Evolutionary conservation across 352 stramenopile genomes (phyloP).

Genomic region (Globisporangium cylindrosporum): DNA sequence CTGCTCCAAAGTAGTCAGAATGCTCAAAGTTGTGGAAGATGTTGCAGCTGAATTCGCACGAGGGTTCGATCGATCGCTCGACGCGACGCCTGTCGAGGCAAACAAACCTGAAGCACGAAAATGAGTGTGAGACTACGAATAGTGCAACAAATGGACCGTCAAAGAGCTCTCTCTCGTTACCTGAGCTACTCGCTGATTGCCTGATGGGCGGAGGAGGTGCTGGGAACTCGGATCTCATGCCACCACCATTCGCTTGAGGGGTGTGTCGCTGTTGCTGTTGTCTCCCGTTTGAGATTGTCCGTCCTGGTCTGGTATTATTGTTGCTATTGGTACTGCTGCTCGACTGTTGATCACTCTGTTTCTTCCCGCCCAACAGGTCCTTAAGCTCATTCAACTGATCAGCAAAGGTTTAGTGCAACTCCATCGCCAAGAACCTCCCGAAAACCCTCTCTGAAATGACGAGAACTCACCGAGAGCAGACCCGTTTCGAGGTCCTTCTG

Average conservation of each 20-base stretch:
- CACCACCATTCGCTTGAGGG: not conserved
- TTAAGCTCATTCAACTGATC: conserved; percentile 47
- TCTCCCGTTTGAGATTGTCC: conserved; percentile 1
- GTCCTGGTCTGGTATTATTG: not conserved
- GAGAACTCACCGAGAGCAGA: conserved; percentile 34
- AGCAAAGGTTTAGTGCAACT: not conserved
- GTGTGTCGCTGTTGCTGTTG: not conserved
- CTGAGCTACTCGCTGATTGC: conserved; percentile 1
- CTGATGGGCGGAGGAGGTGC: not conserved
- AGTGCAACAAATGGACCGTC: not conserved
- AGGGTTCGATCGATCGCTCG: not conserved
- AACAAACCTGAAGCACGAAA: not conserved
- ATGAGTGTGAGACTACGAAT: not conserved
- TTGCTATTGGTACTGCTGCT: conserved; percentile 1
- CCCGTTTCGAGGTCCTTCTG: conserved; percentile 30
- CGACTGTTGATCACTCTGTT: conserved; percentile 13
- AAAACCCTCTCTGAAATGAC: not conserved
- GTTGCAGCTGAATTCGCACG: not conserved
- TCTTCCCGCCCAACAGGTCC: conserved; percentile 37
- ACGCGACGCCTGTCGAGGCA: not conserved
- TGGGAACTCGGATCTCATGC: not conserved
- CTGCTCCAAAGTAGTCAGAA: conserved; percentile 13
- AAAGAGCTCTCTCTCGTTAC: not conserved
- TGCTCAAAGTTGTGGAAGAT: not conserved
- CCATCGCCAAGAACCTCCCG: not conserved